Evolutionary conservation across 176 grass and related monocot genomes (phyloP), one percentile per base, ranked within the genome.

Genomic region (Avena atlantica): DNA sequence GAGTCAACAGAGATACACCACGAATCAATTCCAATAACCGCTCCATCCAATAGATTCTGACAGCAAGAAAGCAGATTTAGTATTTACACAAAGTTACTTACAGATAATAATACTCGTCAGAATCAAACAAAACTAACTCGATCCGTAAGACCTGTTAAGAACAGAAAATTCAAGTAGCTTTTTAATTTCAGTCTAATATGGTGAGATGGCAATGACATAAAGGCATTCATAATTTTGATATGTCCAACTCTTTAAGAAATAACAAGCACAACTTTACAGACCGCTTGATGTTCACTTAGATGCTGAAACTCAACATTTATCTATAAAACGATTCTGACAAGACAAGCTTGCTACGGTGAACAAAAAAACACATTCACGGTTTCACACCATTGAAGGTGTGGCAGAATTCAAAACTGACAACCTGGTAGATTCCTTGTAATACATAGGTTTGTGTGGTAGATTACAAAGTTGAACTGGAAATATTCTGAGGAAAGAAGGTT

Each of bases 1-100:
- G 89, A 81, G 70, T 94, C 87, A 80, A 93, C 94, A 52, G 94
- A 99, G 13, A 96, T 86, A 52, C 97, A 99, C 97, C 94, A 99
- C 31, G 97, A 91, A 83, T 99, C 86, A 21, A 91, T 94, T 88
- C 94, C 97, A 84, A 99, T 78, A 25, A 92, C 83, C 85, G 94
- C 93, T 78, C 88, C 87, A 80, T 76, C 85, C 56, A 78, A 71
- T 23, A 99, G 74, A 81, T 96, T 99, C 97, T 99, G 90, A 68
- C 76, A 79, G 62, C 59, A 81, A 17, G 87, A 89, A 1, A 85
- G 57, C 12, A 78, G 16, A 68, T 11, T 83, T 50, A 74, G 70
- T 21, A 57, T 57, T 20, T 47, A 17, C 5, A 81, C 16, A 61
- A 42, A 68, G 12, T 85, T 56, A 84, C 48, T 47, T 3, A 87